phyloP scores from a whole-genome alignment of 192 early-diverging fungal genomes.

The Martensiomyces pterosporus region DNA sequence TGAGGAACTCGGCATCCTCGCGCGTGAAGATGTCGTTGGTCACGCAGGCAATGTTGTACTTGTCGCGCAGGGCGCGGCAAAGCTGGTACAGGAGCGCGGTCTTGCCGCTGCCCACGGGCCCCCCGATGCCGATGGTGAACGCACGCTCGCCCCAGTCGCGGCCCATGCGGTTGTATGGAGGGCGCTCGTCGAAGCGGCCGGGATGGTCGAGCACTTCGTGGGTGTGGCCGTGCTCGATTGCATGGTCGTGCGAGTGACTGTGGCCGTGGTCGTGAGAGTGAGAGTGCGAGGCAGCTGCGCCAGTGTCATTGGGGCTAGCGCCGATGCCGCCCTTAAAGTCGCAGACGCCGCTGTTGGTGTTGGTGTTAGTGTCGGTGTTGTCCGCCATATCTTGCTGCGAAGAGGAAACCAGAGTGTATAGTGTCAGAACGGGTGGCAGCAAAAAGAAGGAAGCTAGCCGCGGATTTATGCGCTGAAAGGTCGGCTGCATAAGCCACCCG shows the following conservation, averaged over 20 bases:
- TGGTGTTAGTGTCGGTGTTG: too few relatives aligned
- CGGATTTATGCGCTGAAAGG: too few relatives aligned
- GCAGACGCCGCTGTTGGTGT: slow-evolving; percentile 16
- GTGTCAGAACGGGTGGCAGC: too few relatives aligned
- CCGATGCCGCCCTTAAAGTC: slow-evolving; percentile 26
- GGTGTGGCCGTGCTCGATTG: slow-evolving; percentile 79
- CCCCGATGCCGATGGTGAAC: slow-evolving; percentile 94
- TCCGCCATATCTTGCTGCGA: too few relatives aligned
- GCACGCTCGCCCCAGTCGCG: slow-evolving; percentile 89
- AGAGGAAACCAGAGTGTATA: too few relatives aligned
- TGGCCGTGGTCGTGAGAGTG: slow-evolving; percentile 27
- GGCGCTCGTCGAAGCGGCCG: slow-evolving; percentile 73
- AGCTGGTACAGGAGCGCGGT: slow-evolving; percentile 90
- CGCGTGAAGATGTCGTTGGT: slow-evolving; percentile 98
- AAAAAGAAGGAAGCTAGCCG: too few relatives aligned
- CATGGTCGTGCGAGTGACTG: slow-evolving; percentile 42
- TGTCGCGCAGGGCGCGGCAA: slow-evolving; percentile 75
- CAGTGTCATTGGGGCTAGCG: too few relatives aligned
- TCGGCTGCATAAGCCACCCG: too few relatives aligned
- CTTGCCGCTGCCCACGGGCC: slow-evolving; percentile 95
- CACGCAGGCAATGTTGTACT: slow-evolving; percentile 82
- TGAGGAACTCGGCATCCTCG: slow-evolving; percentile 95
- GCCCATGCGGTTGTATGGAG: slow-evolving; percentile 62
- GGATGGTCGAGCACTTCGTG: slow-evolving; percentile 89
- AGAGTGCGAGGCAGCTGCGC: slow-evolving; percentile 8